phyloP scores from a whole-genome alignment of 2,329 filamentous ascomycete species.

The Aureobasidium pullulans region DNA sequence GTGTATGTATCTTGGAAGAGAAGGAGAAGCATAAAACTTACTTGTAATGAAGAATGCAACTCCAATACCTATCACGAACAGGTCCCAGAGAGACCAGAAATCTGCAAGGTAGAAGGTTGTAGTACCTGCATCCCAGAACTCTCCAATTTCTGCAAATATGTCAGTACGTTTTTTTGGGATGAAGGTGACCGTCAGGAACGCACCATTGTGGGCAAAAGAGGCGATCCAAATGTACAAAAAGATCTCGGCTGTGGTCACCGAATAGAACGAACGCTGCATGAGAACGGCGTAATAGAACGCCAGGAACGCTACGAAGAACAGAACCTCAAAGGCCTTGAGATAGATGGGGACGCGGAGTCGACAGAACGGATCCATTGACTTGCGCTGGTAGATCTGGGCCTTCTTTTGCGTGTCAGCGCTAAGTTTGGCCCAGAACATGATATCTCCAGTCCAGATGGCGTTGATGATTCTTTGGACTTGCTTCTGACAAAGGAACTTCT shows the following conservation, averaged over 20 bases:
- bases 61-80: conserved; percentile 29
- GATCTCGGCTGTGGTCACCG: conserved; percentile 62
- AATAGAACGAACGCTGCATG: conserved; percentile 55
- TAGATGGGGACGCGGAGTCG: conserved; percentile 74
- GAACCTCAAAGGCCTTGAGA: conserved; percentile 73
- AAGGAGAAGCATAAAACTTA: conserved; percentile 38
- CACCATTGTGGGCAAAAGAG: conserved; percentile 75
- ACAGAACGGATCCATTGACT: conserved; percentile 63
- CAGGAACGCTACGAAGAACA: conserved; percentile 72
- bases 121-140: conserved; percentile 78
- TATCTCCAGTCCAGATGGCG: conserved; percentile 78
- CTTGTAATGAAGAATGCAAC: conserved; percentile 60
- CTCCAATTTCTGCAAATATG: conserved; percentile 46
- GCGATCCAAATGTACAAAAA: conserved; percentile 79
- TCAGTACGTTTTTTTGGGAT: background rate
- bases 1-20: background rate
- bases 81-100: conserved; percentile 65
- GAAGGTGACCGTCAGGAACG: conserved; percentile 28
- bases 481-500: conserved; percentile 74
- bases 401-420: conserved; percentile 65
- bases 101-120: conserved; percentile 78
- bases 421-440: conserved; percentile 80
- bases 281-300: conserved; percentile 81
- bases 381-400: conserved; percentile 65
- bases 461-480: conserved; percentile 77